phyloP scores from a whole-genome alignment of 106 monocot species.

The Allium cepa region DNA sequence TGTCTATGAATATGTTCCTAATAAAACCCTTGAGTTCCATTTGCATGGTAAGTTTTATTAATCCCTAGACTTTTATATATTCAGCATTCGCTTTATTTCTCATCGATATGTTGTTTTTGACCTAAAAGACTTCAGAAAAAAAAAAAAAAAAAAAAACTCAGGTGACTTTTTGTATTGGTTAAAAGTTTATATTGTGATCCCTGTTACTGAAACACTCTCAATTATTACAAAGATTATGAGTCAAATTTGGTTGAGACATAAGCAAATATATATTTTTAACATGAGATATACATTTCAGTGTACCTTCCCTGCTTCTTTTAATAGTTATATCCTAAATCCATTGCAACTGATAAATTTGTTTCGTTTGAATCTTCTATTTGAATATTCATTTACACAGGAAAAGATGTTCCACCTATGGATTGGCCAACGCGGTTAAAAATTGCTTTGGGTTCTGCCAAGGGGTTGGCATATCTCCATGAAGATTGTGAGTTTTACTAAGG shows the following conservation, averaged over 20 bases:
- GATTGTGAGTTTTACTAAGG: conserved; percentile 39
- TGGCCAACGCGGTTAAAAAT: conserved; percentile 51
- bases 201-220: too few relatives aligned
- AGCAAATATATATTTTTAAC: not conserved
- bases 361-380: not conserved
- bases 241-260: too few relatives aligned
- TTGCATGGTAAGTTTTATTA: conserved; percentile 33
- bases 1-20: conserved; percentile 50
- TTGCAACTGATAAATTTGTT: not conserved
- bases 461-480: conserved; percentile 62
- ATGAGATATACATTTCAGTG: not conserved
- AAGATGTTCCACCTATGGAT: conserved; percentile 41
- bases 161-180: too few relatives aligned
- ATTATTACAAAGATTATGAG: too few relatives aligned
- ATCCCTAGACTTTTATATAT: too few relatives aligned
- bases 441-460: conserved; percentile 67
- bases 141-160: too few relatives aligned
- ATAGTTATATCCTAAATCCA: not conserved
- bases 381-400: conserved; percentile 21
- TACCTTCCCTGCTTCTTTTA: not conserved
- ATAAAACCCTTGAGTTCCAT: conserved; percentile 49
- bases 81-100: too few relatives aligned
- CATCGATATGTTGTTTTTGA: too few relatives aligned
- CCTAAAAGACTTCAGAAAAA: too few relatives aligned
- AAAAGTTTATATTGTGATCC: too few relatives aligned